Evolutionary conservation across 768 basidiomycete genomes (phyloP).

Genomic region (Tulasnella calospora): DNA sequence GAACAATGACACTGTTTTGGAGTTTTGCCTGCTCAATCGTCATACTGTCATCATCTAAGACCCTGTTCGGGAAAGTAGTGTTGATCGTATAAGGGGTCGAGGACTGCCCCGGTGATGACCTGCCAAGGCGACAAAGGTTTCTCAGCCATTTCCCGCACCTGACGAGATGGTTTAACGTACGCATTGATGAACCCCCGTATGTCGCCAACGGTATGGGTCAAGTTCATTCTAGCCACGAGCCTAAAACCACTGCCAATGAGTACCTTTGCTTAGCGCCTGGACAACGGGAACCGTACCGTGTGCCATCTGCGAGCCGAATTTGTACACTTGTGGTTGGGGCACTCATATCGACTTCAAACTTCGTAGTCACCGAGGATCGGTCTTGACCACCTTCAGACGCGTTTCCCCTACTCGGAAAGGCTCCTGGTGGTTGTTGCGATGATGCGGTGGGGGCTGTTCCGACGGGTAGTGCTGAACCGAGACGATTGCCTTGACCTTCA

Average conservation of each 20-base stretch:
- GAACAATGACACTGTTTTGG: slow-evolving; percentile 78
- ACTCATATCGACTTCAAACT: slow-evolving; percentile 76
- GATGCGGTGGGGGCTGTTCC: slow-evolving; percentile 29
- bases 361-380: slow-evolving; percentile 43
- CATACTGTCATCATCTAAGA: slow-evolving; percentile 55
- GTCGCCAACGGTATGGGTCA: slow-evolving; percentile 82
- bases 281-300: slow-evolving; percentile 49
- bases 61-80: slow-evolving; percentile 83
- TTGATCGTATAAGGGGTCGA: slow-evolving; percentile 66
- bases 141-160: not conserved
- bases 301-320: slow-evolving; percentile 85
- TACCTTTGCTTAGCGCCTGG: not conserved
- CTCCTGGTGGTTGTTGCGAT: slow-evolving; percentile 50
- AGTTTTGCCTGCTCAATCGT: slow-evolving; percentile 72
- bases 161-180: slow-evolving; percentile 44
- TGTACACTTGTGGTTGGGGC: slow-evolving; percentile 86
- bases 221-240: slow-evolving; percentile 80
- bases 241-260: slow-evolving; percentile 39
- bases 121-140: slow-evolving; percentile 34
- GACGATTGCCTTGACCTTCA: slow-evolving; percentile 67
- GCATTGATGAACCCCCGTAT: slow-evolving; percentile 84
- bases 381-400: slow-evolving; percentile 31
- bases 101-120: slow-evolving; percentile 61
- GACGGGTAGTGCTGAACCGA: slow-evolving; percentile 70
- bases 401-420: slow-evolving; percentile 45